Percentiles rank a stretch among this genome's conserved stretches.
These are phyloP conservation scores for Penicillium sp. DNA, from an alignment of 2,329 filamentous ascomycete species.

Conservation along the genomic window DNA sequence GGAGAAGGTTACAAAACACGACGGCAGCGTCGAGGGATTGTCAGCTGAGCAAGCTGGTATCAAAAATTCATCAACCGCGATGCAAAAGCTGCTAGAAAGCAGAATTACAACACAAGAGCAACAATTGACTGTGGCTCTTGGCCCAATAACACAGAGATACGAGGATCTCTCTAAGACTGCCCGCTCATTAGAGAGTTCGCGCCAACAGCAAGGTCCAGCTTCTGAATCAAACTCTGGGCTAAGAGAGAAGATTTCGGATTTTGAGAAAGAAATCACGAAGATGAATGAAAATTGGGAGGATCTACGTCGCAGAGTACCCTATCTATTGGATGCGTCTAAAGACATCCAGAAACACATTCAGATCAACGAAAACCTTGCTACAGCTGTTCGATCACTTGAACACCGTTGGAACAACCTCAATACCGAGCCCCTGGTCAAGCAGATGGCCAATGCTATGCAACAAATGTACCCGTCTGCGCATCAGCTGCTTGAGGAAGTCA, in stretches of 20 bases:
- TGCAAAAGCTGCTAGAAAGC: not conserved
- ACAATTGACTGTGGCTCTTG: not conserved
- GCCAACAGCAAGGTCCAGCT: not conserved
- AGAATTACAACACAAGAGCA: not conserved
- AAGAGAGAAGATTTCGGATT: not conserved
- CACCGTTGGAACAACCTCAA: slow-evolving; percentile 56
- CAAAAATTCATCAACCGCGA: too few relatives aligned
- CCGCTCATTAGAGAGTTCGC: not conserved
- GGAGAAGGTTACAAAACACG: not conserved
- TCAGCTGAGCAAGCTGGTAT: not conserved
- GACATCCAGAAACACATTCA: not conserved
- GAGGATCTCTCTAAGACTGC: not conserved
- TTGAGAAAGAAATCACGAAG: not conserved
- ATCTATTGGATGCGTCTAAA: not conserved
- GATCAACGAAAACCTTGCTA: slow-evolving; percentile 11
- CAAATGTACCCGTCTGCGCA: slow-evolving; percentile 39
- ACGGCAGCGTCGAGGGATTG: not conserved
- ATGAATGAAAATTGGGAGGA: not conserved
- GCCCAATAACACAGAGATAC: not conserved
- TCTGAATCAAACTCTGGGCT: not conserved
- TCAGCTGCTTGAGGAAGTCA: slow-evolving; percentile 16
- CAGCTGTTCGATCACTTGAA: slow-evolving; percentile 47
- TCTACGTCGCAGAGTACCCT: not conserved
- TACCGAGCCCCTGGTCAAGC: slow-evolving; percentile 40
- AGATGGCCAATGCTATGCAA: slow-evolving; percentile 39